Evolutionary conservation across 345 rosid genomes (phyloP), one percentile per base, ranked within the genome.

Genomic region (Garcia nutans): DNA sequence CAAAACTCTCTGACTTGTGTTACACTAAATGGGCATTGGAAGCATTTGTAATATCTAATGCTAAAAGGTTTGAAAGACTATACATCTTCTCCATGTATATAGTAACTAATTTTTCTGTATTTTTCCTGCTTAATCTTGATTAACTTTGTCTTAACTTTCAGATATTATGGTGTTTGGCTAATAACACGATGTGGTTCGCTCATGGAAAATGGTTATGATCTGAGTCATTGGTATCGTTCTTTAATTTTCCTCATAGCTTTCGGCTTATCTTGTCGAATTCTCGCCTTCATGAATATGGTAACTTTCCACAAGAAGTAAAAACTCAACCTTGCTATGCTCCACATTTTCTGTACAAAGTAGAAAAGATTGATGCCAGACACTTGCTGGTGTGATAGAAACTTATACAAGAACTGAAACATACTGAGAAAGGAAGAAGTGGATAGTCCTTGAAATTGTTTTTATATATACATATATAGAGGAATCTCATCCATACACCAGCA

Each of bases 91-190:
- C 59, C 62, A 31, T 16, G 12, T 68, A 15, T 44, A 8, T 44
- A 8, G 0, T 6, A 49, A 44, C 15, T 1, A 23, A 70, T 20
- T 22, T 65, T 31, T 28, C 9, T 28, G n/a, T 65, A 11, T 0
- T 10, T 16, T 16, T 8, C 42, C 66, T 33, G 33, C 64, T 23
- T 44, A 19, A 24, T 52, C 45, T 60, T 70, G 33, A 57, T 50
- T 62, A 28, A 56, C 11, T 72, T 50, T 42, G n/a, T 20, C 62
- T 33, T 71, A 7, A 54, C 6, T 68, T 71, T 61, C 88, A 93
- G 99, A 78, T 96, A 93, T 76, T 83, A 83, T n/a, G 97, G 99
- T 66, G 98, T 96, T 13, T 96, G 99, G 98, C 83, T 96, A 82
- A 89, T 96, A 77, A 92, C 99, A 23, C 77, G 98, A 65, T 93